Base-by-base conservation (phyloP, 2,329 filamentous ascomycete species). In the Orbilia ellipsospora region DNA sequence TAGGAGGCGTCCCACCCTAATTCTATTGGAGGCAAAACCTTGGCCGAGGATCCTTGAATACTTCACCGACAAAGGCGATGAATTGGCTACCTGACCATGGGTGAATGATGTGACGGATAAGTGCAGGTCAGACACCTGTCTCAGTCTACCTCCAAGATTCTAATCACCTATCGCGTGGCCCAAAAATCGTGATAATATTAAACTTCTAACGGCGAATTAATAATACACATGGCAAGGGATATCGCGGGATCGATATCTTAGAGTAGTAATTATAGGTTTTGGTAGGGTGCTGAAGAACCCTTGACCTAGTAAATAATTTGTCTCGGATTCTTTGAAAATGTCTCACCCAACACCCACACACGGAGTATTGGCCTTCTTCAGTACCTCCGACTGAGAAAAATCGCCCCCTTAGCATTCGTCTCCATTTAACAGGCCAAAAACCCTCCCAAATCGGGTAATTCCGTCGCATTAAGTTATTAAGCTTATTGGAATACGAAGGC, bases 311-410 rank as follows among this genome's bases (percentile, higher is more conserved):
- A 13, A 28, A 16, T 15, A 40, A 23, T 31, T 56, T 70, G 66
- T 70, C 66, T 70, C 51, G 60, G 66, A 70, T 63, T 70, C 66
- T 42, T 18, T 2, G 59, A 52, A 70, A 70, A 70, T 70, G 66
- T 70, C 66, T 70, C 59, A 69, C 10, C 44, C 13, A 18, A 12
- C 44, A 48, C 44, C 44, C 44, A 48, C 7, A 6, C 31, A 36
- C 31, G 31, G 31, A 36, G 31, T 36, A 36, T 36, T 36, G 31
- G 31, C 31, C 31, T 7, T 36, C 31, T 36, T 36, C 3, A 23
- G 20, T n/a, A 2, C 31, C 20, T 50, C n/a, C 48, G 40, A 28
- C 42, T 36, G 45, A 60, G 28, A 26, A 40, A 23, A 26, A 4
- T 20, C n/a, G 10, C 18, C 55, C 40, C 57, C 20, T 18, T n/a